Percentiles rank a stretch among this genome's conserved stretches.
Conservation (phyloP, 306 rosid genomes). For the Mimosa pudica region DNA sequence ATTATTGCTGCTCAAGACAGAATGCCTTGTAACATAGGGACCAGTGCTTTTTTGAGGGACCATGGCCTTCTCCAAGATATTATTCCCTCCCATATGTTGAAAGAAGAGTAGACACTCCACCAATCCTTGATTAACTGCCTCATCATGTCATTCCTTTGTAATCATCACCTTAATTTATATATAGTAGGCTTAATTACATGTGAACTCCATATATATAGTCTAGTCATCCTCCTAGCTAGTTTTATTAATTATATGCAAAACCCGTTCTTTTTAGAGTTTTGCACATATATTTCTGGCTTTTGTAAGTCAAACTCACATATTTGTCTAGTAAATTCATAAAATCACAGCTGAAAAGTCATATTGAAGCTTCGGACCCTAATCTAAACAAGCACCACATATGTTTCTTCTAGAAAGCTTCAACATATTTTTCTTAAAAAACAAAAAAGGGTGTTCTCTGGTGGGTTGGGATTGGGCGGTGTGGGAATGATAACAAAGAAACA, state of each 20-base stretch:
- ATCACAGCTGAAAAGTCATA: too few species aligned
- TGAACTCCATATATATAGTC: slow-evolving; percentile 15
- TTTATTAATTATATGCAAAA: slow-evolving; percentile 13
- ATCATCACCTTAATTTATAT: slow-evolving; percentile 45
- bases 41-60: slow-evolving; percentile 38
- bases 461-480: slow-evolving; percentile 33
- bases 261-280: slow-evolving; percentile 35
- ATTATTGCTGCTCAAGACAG: slow-evolving; percentile 43
- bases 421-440: background rate
- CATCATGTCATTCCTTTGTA: slow-evolving; percentile 36
- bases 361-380: too few species aligned
- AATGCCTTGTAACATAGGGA: slow-evolving; percentile 43
- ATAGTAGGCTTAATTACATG: slow-evolving; percentile 36
- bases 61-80: slow-evolving; percentile 85
- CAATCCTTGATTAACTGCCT: slow-evolving; percentile 31
- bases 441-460: background rate
- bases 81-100: slow-evolving; percentile 60
- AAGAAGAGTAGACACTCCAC: slow-evolving; percentile 47
- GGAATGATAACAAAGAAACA: slow-evolving; percentile 24
- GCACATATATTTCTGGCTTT: slow-evolving; percentile 8
- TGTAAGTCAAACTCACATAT: too few species aligned
- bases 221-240: slow-evolving; percentile 5
- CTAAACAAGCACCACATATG: background rate
- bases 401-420: background rate
- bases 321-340: too few species aligned